Base-by-base conservation (phyloP, 805 yeast species). In the Yarrowia sp. region DNA sequence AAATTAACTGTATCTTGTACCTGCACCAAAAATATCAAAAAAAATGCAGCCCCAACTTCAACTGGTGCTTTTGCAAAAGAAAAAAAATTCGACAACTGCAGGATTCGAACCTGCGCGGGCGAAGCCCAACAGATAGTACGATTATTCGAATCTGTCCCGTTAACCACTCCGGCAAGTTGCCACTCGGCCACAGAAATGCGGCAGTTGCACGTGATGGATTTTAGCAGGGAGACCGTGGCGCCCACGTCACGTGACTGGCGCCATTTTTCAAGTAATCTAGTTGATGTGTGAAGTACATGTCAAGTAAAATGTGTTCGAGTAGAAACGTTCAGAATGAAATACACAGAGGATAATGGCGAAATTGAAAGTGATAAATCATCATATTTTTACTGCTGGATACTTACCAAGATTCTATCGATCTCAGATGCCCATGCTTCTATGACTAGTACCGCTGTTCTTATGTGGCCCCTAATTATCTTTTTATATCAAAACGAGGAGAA, bases 101-200 rank as follows among this genome's bases (percentile, higher is more conserved):
- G 76, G 77, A 74, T 73, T 74, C 77, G 77, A 74, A 74, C 77
- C 76, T 75, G 72, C 77, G 77, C 77, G 77, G 74, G 77, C 76
- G 71, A 68, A 74, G 72, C 77, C 74, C 77, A 74, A 61, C 64
- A 56, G 64, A 56, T 56, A 56, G 64, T 56, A 56, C 64, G 64
- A 32, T 42, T 42, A 56, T 56, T 56, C 64, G 64, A 56, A 56
- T 56, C 64, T 56, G 64, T 56, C 64, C 64, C 64, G 64, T 56
- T 56, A 56, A 56, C 64, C 64, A 56, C 64, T 56, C 64, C 64
- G 64, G 64, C 64, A 56, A 56, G 64, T 56, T 56, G 64, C 64
- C 64, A 56, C 64, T 56, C 48, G 64, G 41, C 64, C 64, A 56
- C 64, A 10, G 4, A 12, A 11, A 3, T 22, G 45, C 3, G 45